These are phyloP conservation scores for Colletotrichum sidae DNA, from an alignment of 2,329 filamentous ascomycete genomes.

Conservation along the genomic window DNA sequence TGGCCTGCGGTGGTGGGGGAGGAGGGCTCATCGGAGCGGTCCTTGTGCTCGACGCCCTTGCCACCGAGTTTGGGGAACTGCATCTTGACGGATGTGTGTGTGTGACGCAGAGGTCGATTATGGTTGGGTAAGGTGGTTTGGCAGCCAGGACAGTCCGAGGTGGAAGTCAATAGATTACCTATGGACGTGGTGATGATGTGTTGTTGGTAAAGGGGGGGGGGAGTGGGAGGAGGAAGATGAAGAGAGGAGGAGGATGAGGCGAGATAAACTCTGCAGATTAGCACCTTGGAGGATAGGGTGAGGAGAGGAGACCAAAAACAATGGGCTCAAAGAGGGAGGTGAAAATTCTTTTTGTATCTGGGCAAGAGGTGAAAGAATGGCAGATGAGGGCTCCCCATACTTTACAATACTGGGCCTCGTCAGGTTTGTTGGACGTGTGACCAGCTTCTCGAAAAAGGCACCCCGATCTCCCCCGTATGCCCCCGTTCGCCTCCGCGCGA, in stretches of 20 bases:
- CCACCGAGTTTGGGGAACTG: slow-evolving; percentile 34
- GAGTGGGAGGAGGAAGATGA: neutral
- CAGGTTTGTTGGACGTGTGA: slow-evolving; percentile 3
- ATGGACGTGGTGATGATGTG: slow-evolving; percentile 3
- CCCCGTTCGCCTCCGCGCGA: slow-evolving; percentile 34
- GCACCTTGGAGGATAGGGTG: slow-evolving; percentile 1
- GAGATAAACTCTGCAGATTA: slow-evolving; percentile 30
- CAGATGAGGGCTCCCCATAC: neutral
- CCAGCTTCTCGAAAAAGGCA: slow-evolving; percentile 21
- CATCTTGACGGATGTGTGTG: slow-evolving; percentile 16
- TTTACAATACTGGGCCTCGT: slow-evolving; percentile 2
- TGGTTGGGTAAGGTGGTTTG: neutral
- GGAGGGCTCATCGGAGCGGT: slow-evolving; percentile 12
- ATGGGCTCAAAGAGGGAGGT: slow-evolving; percentile 1
- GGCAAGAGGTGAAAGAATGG: neutral
- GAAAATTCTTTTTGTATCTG: slow-evolving; percentile 16
- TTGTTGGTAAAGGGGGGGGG: neutral
- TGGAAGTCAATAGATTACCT: neutral
- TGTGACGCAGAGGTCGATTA: slow-evolving; percentile 1
- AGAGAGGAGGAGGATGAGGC: neutral
- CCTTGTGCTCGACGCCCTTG: slow-evolving; percentile 33
- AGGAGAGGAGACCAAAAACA: slow-evolving; percentile 1
- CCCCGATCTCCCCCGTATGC: slow-evolving; percentile 28
- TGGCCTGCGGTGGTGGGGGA: slow-evolving; percentile 4
- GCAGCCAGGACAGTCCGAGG: slow-evolving; percentile 6